These are phyloP conservation scores for Podospora tetraspora DNA, from an alignment of 495 filamentous ascomycete genomes.

Conservation along the genomic window DNA sequence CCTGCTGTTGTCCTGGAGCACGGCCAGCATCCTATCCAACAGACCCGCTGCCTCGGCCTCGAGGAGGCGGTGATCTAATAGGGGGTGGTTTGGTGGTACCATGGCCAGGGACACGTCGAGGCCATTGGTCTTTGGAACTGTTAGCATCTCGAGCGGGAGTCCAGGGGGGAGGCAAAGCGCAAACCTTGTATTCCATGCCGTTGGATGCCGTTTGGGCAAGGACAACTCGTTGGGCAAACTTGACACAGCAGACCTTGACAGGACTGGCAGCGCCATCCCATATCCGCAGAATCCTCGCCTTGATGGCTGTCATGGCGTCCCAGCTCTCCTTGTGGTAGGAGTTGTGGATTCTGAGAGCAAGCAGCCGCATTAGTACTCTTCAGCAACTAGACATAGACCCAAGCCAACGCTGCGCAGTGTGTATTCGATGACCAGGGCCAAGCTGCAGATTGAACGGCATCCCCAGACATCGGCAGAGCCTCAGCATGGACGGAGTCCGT, in stretches of 20 bases:
- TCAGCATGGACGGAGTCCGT: neutral
- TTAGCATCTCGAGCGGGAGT: conserved; percentile 19
- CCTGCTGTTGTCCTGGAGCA: conserved; percentile 81
- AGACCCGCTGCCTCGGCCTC: conserved; percentile 89
- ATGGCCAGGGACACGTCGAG: conserved; percentile 83
- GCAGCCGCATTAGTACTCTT: conserved; percentile 12
- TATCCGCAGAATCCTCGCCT: conserved; percentile 75
- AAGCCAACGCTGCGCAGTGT: neutral
- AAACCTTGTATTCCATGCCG: conserved; percentile 78
- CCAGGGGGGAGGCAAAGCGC: conserved; percentile 20
- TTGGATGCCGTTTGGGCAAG: conserved; percentile 82
- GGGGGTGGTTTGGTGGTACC: conserved; percentile 73
- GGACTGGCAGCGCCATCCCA: conserved; percentile 78
- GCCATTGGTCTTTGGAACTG: conserved; percentile 60
- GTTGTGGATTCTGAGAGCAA: conserved; percentile 65
- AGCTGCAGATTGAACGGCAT: neutral
- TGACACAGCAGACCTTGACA: conserved; percentile 89
- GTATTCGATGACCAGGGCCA: neutral
- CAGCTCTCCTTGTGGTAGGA: conserved; percentile 72
- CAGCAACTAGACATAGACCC: conserved; percentile 6
- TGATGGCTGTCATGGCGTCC: conserved; percentile 85
- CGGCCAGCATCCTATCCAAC: conserved; percentile 79
- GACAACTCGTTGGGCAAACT: conserved; percentile 90
- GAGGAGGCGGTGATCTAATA: conserved; percentile 70
- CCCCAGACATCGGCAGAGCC: neutral